Conservation (phyloP, 1,284 basidiomycete genomes). For the Peniophora sp. region DNA sequence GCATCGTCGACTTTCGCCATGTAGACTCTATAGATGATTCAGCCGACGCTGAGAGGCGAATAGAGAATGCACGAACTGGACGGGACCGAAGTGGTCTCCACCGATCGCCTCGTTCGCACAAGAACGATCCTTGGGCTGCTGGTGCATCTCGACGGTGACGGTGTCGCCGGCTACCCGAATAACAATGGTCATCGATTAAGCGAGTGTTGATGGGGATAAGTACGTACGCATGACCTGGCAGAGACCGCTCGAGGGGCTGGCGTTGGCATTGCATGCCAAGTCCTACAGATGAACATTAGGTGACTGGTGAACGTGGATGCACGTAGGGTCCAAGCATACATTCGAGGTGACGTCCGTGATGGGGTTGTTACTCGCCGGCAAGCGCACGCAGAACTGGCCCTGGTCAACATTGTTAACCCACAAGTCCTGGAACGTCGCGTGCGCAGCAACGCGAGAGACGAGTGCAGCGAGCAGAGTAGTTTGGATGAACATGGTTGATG, state of each 20-base stretch:
- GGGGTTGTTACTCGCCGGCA: slow-evolving; percentile 37
- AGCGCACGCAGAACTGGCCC: slow-evolving; percentile 36
- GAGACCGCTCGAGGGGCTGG: slow-evolving; percentile 24
- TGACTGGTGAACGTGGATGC: background rate
- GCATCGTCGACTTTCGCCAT: slow-evolving; percentile 41
- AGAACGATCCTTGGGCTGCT: slow-evolving; percentile 37
- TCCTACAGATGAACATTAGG: slow-evolving; percentile 22
- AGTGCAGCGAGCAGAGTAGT: slow-evolving; percentile 26
- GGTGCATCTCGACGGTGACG: slow-evolving; percentile 48
- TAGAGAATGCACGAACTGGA: slow-evolving; percentile 14
- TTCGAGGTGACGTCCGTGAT: slow-evolving; percentile 31
- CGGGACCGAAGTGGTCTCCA: slow-evolving; percentile 41
- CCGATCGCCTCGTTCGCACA: slow-evolving; percentile 39
- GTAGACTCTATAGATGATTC: slow-evolving; percentile 25
- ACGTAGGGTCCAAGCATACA: slow-evolving; percentile 17
- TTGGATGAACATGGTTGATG: slow-evolving; percentile 16
- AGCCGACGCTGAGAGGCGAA: background rate
- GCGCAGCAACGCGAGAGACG: slow-evolving; percentile 31
- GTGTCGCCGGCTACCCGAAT: slow-evolving; percentile 30
- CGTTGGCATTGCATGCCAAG: slow-evolving; percentile 37
- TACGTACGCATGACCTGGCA: slow-evolving; percentile 32
- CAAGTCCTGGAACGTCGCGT: slow-evolving; percentile 46
- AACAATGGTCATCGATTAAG: no score
- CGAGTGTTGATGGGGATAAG: background rate
- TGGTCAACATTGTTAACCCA: slow-evolving; percentile 46